These are phyloP conservation scores for Simmondsia chinensis DNA, from an alignment of 148 eudicot genomes.

Conservation along the genomic window DNA sequence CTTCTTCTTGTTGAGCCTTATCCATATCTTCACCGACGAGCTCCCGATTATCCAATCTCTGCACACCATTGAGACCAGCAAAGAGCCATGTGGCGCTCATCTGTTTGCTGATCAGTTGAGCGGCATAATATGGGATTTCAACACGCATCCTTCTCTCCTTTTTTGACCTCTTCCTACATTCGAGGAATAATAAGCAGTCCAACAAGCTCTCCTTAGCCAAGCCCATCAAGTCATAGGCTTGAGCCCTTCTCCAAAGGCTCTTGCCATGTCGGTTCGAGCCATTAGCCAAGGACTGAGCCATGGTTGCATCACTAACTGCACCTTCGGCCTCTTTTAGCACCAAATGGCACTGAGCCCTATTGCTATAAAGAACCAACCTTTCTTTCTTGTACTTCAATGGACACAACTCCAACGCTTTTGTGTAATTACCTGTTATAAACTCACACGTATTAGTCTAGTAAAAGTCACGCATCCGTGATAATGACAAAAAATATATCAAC, in stretches of 20 bases:
- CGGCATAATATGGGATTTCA: slow-evolving; percentile 46
- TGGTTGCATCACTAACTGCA: slow-evolving; percentile 69
- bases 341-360: slow-evolving; percentile 80
- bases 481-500: no score
- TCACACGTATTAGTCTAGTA: no score
- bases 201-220: slow-evolving; percentile 74
- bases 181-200: slow-evolving; percentile 71
- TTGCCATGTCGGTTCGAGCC: slow-evolving; percentile 52
- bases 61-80: slow-evolving; percentile 15
- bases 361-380: slow-evolving; percentile 66
- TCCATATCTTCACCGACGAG: no score
- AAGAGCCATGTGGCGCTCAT: slow-evolving; percentile 69
- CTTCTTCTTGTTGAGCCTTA: no score
- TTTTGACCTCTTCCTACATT: slow-evolving; percentile 16
- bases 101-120: slow-evolving; percentile 65
- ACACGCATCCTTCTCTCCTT: slow-evolving; percentile 10
- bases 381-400: slow-evolving; percentile 59
- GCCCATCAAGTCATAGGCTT: slow-evolving; percentile 82
- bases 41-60: no score
- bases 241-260: slow-evolving; percentile 90
- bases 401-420: slow-evolving; percentile 58
- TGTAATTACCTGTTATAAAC: slow-evolving; percentile 37
- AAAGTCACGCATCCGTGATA: no score
- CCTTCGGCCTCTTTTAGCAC: slow-evolving; percentile 33
- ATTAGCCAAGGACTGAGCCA: slow-evolving; percentile 51